Evolutionary conservation across 176 grass and related monocot species (phyloP), one percentile per base, ranked within the genome.

Genomic region (Raddia distichophylla): DNA sequence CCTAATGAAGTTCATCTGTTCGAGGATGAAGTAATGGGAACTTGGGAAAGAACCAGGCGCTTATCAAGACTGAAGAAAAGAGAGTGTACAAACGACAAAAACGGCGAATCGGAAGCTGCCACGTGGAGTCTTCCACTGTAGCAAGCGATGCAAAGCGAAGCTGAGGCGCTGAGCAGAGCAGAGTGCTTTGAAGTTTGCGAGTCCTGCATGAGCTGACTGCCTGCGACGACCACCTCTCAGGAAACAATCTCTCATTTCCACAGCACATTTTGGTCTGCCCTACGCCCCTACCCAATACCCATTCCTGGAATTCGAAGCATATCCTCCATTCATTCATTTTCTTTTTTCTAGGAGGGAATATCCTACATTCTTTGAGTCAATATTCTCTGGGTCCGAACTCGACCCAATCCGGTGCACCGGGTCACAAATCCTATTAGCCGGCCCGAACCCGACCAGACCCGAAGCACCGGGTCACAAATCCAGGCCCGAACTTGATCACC

Each of bases 21-120:
- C 46, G 69, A 80, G 77, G 57, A 76, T 57, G 56, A 85, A 75
- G 64, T 68, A 63, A 89, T 60, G 71, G 56, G 27, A 27, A 27
- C n/a, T 27, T 1, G 27, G 27, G 37, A 72, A 74, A 35, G 61
- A 14, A 45, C 10, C 62, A 5, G 33, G n/a, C 20, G 48, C 73
- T 76, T 89, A 89, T 89, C 82, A 70, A 56, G 40, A 40, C 40
- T 47, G 44, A 18, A 44, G 44, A 65, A 53, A 49, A 17, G 27
- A 47, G 37, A n/a, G 58, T 74, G 47, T 58, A 60, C 54, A 52
- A 70, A 20, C 54, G 19, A 56, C 14, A 40, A 76, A 60, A 6
- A 10, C 34, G 20, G 47, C 56, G 35, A 84, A 84, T 51, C 1
- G 62, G 52, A 46, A 46, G 8, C 44, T 35, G 76, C 61, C 74